These are phyloP conservation scores for Pueraria montana DNA, from an alignment of 306 rosid genomes.

Conservation along the genomic window DNA sequence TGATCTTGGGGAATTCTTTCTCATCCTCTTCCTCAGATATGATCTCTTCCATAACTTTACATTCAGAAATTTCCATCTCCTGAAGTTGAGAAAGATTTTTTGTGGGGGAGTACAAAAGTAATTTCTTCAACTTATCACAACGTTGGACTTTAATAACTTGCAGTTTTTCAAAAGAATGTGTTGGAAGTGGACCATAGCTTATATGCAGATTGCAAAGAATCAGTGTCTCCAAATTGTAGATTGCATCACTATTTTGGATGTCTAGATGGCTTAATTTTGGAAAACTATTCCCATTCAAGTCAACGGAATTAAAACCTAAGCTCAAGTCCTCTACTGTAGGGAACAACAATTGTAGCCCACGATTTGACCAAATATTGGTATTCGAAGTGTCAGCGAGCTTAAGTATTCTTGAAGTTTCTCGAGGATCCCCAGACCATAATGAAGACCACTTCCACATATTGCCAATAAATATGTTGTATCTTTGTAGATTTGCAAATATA, in stretches of 20 bases:
- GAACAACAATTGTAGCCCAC: too few relatives aligned
- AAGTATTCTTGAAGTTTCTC: too few relatives aligned
- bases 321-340: too few relatives aligned
- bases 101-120: not conserved
- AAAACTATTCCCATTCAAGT: not conserved
- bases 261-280: not conserved
- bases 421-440: too few relatives aligned
- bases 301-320: not conserved
- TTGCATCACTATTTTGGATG: not conserved
- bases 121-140: too few relatives aligned
- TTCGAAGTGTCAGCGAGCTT: too few relatives aligned
- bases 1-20: not conserved
- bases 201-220: not conserved
- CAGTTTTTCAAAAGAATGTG: too few relatives aligned
- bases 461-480: too few relatives aligned
- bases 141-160: too few relatives aligned
- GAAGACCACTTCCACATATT: too few relatives aligned
- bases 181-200: not conserved
- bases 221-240: slow-evolving; percentile 5
- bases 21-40: not conserved
- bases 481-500: too few relatives aligned
- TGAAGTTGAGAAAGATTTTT: slow-evolving; percentile 15
- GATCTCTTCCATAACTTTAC: not conserved
- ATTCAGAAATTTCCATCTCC: not conserved
- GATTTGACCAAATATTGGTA: too few relatives aligned